These are phyloP conservation scores for Clarireedia homoeocarpa DNA, from an alignment of 2,329 filamentous ascomycete genomes.

Conservation along the genomic window DNA sequence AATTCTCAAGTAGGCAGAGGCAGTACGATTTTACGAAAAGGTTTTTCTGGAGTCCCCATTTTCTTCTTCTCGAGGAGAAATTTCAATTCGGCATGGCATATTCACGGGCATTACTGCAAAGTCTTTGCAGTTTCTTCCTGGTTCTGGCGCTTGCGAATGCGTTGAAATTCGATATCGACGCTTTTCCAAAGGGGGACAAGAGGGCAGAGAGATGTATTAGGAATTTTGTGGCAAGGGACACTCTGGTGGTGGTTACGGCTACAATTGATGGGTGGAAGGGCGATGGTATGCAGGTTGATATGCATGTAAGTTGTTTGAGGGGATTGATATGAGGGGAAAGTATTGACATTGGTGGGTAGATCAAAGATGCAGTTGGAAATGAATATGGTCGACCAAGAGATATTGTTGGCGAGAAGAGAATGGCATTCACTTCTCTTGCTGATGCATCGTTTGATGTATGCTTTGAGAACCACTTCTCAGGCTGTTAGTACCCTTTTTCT, in stretches of 20 bases:
- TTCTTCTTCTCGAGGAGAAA: background rate
- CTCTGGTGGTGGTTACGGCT: slow-evolving; percentile 90
- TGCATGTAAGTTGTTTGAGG: slow-evolving; percentile 60
- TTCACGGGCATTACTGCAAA: slow-evolving; percentile 46
- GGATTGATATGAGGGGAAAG: background rate
- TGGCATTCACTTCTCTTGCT: slow-evolving; percentile 86
- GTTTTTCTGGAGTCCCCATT: background rate
- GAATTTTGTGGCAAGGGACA: slow-evolving; percentile 90
- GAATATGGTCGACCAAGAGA: slow-evolving; percentile 91
- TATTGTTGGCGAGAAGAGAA: slow-evolving; percentile 72
- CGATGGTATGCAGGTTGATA: slow-evolving; percentile 89
- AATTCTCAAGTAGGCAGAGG: background rate
- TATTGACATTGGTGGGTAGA: slow-evolving; percentile 44
- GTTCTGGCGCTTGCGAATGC: slow-evolving; percentile 51
- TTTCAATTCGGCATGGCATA: slow-evolving; percentile 38
- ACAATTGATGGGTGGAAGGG: slow-evolving; percentile 78
- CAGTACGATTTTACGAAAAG: background rate
- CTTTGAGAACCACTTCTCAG: slow-evolving; percentile 76
- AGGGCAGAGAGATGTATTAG: slow-evolving; percentile 83
- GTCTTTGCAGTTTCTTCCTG: slow-evolving; percentile 50
- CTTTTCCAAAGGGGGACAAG: slow-evolving; percentile 54
- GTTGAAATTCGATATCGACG: slow-evolving; percentile 88
- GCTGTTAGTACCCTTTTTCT: slow-evolving; percentile 46
- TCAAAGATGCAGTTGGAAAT: slow-evolving; percentile 90
- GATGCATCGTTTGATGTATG: slow-evolving; percentile 95